Percentiles rank a stretch among this genome's conserved stretches.
phyloP scores from a whole-genome alignment of 768 basidiomycete genomes.

The Nidularia pulvinata region DNA sequence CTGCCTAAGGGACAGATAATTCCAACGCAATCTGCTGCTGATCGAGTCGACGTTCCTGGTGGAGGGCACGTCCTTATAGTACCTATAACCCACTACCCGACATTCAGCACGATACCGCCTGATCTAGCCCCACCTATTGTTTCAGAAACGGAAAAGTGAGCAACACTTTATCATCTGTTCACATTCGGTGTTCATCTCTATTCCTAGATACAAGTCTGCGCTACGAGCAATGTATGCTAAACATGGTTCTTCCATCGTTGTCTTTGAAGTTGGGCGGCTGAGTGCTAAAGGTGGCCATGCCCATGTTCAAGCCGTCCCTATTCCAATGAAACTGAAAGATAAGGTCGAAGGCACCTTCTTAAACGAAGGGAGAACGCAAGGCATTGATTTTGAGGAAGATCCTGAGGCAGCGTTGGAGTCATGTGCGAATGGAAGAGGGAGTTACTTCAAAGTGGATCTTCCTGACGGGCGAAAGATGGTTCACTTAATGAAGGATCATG shows the following conservation, averaged over 20 bases:
- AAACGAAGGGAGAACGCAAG: conserved; percentile 62
- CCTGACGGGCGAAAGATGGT: conserved; percentile 87
- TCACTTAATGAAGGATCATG: conserved; percentile 77
- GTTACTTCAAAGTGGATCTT: conserved; percentile 91
- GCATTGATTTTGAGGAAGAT: conserved; percentile 77
- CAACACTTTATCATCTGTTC: not conserved
- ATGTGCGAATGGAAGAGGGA: conserved; percentile 52
- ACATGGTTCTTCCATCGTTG: conserved; percentile 66
- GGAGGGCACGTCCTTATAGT: conserved; percentile 96
- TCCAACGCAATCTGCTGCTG: conserved; percentile 65
- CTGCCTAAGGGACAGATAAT: conserved; percentile 96
- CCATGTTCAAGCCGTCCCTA: conserved; percentile 85
- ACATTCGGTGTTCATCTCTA: not conserved
- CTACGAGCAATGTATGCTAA: conserved; percentile 72
- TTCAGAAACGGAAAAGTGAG: conserved; percentile 77
- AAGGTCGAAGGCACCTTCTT: conserved; percentile 73
- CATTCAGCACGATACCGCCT: conserved; percentile 77
- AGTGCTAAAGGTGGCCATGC: conserved; percentile 91
- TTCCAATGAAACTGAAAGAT: conserved; percentile 62
- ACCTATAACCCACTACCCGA: conserved; percentile 92
- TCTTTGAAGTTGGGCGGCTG: conserved; percentile 87
- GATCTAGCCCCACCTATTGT: conserved; percentile 77
- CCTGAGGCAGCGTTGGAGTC: conserved; percentile 59
- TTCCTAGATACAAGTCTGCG: conserved; percentile 73
- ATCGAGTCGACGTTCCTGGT: conserved; percentile 71